Conservation (phyloP, 192 early-diverging fungal species). For the Entophlyctis helioformis region DNA sequence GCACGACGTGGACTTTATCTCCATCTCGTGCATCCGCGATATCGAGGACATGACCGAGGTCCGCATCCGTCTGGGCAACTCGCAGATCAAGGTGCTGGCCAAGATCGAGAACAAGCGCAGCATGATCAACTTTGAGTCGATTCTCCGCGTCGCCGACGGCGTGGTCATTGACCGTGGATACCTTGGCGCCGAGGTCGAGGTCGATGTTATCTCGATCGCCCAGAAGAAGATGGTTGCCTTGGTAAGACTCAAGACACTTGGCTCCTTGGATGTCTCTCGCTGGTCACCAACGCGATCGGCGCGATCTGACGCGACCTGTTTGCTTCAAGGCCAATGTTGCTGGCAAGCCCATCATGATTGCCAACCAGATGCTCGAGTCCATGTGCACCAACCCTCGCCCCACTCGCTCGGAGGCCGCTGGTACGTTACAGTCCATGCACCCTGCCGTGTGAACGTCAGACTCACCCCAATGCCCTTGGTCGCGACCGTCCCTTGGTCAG, state of each 20-base stretch:
- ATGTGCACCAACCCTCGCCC: slow-evolving; percentile 41
- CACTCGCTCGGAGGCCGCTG: slow-evolving; percentile 31
- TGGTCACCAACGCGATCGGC: no score
- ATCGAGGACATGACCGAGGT: slow-evolving; percentile 40
- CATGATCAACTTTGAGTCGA: slow-evolving; percentile 44
- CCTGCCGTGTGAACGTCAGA: no score
- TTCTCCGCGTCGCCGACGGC: slow-evolving; percentile 38
- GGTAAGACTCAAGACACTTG: no score
- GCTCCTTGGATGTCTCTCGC: no score
- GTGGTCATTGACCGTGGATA: slow-evolving; percentile 51
- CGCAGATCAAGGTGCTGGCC: slow-evolving; percentile 39
- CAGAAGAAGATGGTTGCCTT: slow-evolving; percentile 48
- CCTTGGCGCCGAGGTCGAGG: slow-evolving; percentile 43
- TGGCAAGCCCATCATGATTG: slow-evolving; percentile 44
- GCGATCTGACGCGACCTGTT: no score
- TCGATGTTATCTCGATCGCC: slow-evolving; percentile 38
- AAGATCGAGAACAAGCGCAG: slow-evolving; percentile 49
- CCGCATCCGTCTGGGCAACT: slow-evolving; percentile 38
- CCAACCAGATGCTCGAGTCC: slow-evolving; percentile 50
- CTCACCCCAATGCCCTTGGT: no score
- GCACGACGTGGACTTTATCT: slow-evolving; percentile 37
- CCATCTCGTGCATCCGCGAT: slow-evolving; percentile 42
- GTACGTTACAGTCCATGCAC: not conserved
- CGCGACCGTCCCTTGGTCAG: not conserved
- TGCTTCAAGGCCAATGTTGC: slow-evolving; percentile 37